Percentiles rank a stretch among this genome's conserved stretches.
These are phyloP conservation scores for Tetrahymena thermophila DNA, from an alignment of 73 alveolate species.

Conservation along the genomic window DNA sequence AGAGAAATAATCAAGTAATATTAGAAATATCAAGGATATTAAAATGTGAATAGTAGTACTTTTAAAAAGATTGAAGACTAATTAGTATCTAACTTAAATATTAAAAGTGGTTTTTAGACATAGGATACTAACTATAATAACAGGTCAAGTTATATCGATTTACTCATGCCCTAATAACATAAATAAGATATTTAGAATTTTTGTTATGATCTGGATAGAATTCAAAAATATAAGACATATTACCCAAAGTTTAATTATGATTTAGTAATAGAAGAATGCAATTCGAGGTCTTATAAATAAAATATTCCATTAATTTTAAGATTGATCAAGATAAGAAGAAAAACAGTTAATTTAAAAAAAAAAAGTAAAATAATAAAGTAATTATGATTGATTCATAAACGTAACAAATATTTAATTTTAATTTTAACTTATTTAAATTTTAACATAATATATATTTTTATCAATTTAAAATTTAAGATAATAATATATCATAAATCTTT, in stretches of 20 bases:
- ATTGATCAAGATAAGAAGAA: no score
- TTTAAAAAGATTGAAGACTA: not conserved
- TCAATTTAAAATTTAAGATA: no score
- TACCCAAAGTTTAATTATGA: not conserved
- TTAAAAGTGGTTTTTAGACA: not conserved
- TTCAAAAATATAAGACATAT: not conserved
- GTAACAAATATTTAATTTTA: no score
- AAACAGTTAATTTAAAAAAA: not conserved
- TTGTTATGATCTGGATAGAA: not conserved
- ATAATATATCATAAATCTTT: no score
- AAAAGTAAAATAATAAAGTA: not conserved
- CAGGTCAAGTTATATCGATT: not conserved
- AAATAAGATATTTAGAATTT: not conserved
- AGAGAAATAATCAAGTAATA: not conserved
- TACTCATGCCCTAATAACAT: no score
- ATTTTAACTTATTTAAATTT: no score
- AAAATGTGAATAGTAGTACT: not conserved
- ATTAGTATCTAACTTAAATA: not conserved
- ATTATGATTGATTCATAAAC: no score
- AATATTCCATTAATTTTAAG: not conserved
- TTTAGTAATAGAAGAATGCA: not conserved
- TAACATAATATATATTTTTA: no score
- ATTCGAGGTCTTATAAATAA: not conserved
- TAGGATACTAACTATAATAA: not conserved
- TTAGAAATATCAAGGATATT: not conserved